Percentiles rank a stretch among this genome's conserved stretches.
phyloP scores from a whole-genome alignment of 495 filamentous ascomycete genomes.

The Aspergillus leporis region DNA sequence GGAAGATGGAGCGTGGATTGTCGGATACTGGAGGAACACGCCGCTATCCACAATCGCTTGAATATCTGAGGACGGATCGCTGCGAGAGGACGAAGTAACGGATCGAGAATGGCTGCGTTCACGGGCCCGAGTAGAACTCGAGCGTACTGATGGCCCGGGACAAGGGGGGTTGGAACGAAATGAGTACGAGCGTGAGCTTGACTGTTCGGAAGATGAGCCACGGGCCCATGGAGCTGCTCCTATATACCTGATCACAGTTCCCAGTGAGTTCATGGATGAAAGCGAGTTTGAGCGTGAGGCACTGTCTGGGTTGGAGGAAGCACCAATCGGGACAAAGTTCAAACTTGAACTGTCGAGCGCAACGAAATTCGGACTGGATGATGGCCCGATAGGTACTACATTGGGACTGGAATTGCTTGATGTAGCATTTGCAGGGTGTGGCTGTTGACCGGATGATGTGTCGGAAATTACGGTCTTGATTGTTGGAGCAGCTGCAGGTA shows the following conservation, averaged over 20 bases:
- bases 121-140: constrained; percentile 29
- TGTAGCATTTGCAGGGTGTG: constrained; percentile 21
- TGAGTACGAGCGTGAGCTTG: constrained; percentile 38
- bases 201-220: constrained; percentile 37
- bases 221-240: constrained; percentile 40
- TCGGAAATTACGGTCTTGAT: constrained; percentile 44
- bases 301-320: constrained; percentile 39
- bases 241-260: constrained; percentile 47
- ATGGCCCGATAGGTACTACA: constrained; percentile 41
- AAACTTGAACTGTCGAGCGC: constrained; percentile 45
- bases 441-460: constrained; percentile 26
- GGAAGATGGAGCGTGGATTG: constrained; percentile 46
- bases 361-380: constrained; percentile 49
- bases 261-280: constrained; percentile 50
- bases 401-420: constrained; percentile 45
- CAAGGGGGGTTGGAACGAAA: constrained; percentile 44
- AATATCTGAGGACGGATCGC: constrained; percentile 39
- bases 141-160: constrained; percentile 32
- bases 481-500: constrained; percentile 40
- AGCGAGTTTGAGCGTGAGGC: constrained; percentile 45
- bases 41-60: constrained; percentile 43
- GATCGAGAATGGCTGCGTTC: constrained; percentile 39
- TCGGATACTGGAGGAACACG: constrained; percentile 49
- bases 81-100: constrained; percentile 40
- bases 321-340: constrained; percentile 37